These are phyloP conservation scores for Fusarium mexicanum DNA, from an alignment of 2,329 filamentous ascomycete genomes.

Conservation along the genomic window DNA sequence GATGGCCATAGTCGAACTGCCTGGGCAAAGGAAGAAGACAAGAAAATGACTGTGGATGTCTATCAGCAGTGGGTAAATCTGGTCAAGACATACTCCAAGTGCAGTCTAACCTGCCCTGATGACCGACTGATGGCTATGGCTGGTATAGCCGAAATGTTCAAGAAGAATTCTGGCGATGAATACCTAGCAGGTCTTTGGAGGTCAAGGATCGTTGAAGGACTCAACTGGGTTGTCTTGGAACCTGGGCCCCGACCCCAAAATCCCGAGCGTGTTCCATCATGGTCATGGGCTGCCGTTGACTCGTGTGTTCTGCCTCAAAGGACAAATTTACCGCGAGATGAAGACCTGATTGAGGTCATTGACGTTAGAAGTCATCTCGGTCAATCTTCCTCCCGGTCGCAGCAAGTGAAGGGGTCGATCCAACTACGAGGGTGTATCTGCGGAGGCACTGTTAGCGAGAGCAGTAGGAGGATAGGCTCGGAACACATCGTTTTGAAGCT, in stretches of 20 bases:
- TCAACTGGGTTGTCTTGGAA: background rate
- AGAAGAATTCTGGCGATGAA: background rate
- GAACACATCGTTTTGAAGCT: fast-evolving
- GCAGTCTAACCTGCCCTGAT: background rate
- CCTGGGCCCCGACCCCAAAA: background rate
- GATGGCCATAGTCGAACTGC: background rate
- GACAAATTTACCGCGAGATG: background rate
- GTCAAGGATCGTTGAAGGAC: background rate
- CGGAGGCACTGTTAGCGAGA: background rate
- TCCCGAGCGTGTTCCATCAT: background rate
- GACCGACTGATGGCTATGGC: background rate
- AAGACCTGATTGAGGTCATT: background rate
- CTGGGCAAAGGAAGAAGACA: background rate
- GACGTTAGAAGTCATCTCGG: background rate
- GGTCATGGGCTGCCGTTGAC: background rate
- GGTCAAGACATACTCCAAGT: background rate
- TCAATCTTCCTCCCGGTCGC: background rate
- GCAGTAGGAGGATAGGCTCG: background rate
- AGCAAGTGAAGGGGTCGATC: background rate
- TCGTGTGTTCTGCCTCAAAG: background rate
- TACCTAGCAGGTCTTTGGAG: background rate
- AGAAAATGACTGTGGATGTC: background rate
- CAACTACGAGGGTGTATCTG: background rate
- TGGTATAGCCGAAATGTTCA: background rate
- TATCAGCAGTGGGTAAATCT: background rate